Conservation (phyloP, 164 flowering plant genomes). For the Berberis thunbergii region DNA sequence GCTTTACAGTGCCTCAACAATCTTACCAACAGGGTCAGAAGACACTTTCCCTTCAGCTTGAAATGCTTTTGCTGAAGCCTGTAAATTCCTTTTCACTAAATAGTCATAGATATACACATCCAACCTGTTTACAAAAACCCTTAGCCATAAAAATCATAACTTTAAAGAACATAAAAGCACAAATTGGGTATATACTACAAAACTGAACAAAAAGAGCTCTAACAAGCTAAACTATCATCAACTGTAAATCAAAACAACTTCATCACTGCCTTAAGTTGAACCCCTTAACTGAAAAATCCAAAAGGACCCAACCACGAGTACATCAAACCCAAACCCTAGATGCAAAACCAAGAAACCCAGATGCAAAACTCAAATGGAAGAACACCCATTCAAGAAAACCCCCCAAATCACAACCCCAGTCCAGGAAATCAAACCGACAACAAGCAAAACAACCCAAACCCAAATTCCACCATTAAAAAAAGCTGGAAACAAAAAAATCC, state of each 20-base stretch:
- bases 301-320: background rate
- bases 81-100: conserved; percentile 57
- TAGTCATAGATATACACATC: conserved; percentile 80
- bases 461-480: background rate
- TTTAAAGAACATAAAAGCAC: background rate
- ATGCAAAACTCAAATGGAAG: background rate
- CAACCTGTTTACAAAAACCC: conserved; percentile 35
- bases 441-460: background rate
- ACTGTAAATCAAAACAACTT: background rate
- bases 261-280: too few species aligned
- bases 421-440: background rate
- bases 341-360: background rate
- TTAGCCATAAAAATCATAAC: background rate
- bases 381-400: background rate
- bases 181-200: background rate
- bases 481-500: too few species aligned
- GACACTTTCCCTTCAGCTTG: conserved; percentile 14
- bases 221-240: background rate
- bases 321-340: background rate
- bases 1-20: background rate
- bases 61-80: conserved; percentile 53
- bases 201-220: background rate
- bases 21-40: conserved; percentile 66
- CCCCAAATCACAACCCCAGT: background rate
- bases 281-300: too few species aligned